Evolutionary conservation across 1,139 yeast genomes (phyloP).

Genomic region (Meyerozyma carpophila): DNA sequence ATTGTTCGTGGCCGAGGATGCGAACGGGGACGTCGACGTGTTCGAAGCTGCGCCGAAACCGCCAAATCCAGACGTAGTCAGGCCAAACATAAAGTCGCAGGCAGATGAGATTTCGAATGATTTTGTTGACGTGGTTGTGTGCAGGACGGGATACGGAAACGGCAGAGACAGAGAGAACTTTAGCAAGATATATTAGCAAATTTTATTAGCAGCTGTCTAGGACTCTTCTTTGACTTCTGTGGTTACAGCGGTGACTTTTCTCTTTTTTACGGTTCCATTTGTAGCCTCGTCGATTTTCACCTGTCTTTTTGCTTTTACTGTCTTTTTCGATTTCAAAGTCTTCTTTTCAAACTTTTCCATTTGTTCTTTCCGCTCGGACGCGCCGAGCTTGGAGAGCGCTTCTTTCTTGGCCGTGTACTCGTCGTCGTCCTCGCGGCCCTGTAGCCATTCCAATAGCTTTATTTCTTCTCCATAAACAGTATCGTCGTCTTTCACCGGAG

Average conservation of each 20-base stretch:
- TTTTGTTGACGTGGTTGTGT: conserved; percentile 3
- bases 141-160: neutral
- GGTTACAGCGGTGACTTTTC: conserved; percentile 1
- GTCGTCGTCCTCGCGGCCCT: conserved; percentile 46
- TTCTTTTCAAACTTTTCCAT: conserved; percentile 33
- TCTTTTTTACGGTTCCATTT: conserved; percentile 3
- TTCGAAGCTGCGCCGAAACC: conserved; percentile 15
- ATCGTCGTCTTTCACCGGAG: conserved; percentile 62
- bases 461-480: conserved; percentile 76
- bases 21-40: conserved; percentile 12
- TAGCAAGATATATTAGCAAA: neutral
- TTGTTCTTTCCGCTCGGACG: conserved; percentile 50
- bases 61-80: conserved; percentile 19
- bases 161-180: neutral
- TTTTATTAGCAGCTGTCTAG: neutral
- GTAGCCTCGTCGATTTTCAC: conserved; percentile 1
- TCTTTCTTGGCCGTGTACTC: conserved; percentile 48
- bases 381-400: conserved; percentile 51
- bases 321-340: conserved; percentile 19
- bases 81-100: conserved; percentile 15
- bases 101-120: neutral
- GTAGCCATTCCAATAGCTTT: conserved; percentile 65
- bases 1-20: conserved; percentile 5
- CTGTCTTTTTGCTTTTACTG: conserved; percentile 3
- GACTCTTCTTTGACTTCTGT: conserved; percentile 2